Percentiles rank a stretch among this genome's conserved stretches.
These are phyloP conservation scores for Paramecium biaurelia DNA, from an alignment of 73 alveolate species.

Conservation along the genomic window DNA sequence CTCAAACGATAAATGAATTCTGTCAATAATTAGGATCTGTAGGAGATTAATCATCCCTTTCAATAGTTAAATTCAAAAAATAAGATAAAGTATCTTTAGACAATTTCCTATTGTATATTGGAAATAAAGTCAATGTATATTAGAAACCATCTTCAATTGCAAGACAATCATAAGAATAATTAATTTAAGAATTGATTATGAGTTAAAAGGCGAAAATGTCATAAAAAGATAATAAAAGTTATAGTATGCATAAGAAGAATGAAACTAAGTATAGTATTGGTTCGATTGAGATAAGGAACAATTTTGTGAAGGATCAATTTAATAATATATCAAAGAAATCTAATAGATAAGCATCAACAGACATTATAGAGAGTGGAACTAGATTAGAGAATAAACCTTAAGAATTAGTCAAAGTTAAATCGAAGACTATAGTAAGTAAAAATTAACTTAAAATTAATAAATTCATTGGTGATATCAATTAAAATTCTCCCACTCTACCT, in stretches of 20 bases:
- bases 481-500: not conserved
- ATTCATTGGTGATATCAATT: not conserved
- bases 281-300: not conserved
- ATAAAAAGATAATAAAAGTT: not conserved
- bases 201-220: not conserved
- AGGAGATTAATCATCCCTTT: not conserved
- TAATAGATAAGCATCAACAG: not conserved
- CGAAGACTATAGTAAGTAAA: not conserved
- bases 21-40: not conserved
- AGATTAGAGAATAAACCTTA: not conserved
- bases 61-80: not conserved
- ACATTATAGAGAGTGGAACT: not conserved
- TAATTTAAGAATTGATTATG: not conserved
- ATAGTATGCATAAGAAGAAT: not conserved
- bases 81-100: not conserved
- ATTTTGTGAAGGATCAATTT: not conserved
- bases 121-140: not conserved
- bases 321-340: not conserved
- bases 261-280: slow-evolving; percentile 3
- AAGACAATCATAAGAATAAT: not conserved
- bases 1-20: not conserved
- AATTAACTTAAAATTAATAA: not conserved
- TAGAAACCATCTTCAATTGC: not conserved
- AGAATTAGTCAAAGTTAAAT: not conserved
- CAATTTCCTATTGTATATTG: not conserved